Conservation (phyloP, 352 stramenopile genomes). For the Thraustochytrium striatum region DNA sequence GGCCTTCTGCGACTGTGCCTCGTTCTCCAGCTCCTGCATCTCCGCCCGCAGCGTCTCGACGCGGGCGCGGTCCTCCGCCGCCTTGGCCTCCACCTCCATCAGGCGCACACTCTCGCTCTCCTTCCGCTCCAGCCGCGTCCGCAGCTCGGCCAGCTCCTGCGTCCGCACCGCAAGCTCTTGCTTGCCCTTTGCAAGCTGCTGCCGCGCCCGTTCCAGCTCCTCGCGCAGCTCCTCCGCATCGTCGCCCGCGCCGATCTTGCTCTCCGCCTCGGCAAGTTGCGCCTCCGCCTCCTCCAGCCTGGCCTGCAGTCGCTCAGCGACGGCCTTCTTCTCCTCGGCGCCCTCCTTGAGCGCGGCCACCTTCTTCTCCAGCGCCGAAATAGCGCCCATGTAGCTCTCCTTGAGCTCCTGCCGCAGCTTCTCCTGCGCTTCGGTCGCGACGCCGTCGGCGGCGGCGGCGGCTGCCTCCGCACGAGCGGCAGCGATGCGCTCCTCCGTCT, state of each 20-base stretch:
- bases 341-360: not conserved
- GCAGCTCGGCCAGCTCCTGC: not conserved
- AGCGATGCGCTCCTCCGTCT: not conserved
- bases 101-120: not conserved
- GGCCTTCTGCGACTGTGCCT: not conserved
- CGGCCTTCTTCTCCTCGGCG: not conserved
- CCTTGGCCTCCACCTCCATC: not conserved
- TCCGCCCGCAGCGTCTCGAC: not conserved
- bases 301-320: not conserved
- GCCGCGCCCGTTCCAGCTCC: not conserved
- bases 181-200: not conserved
- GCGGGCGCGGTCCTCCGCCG: not conserved
- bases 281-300: not conserved
- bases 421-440: too few species aligned
- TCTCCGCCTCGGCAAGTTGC: not conserved
- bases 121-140: not conserved
- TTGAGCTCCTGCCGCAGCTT: too few species aligned
- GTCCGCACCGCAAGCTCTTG: not conserved
- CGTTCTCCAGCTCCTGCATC: not conserved
- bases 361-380: not conserved
- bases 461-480: too few species aligned
- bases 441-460: too few species aligned
- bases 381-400: not conserved
- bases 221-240: constrained; percentile 2
- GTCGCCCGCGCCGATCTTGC: not conserved